Conservation (phyloP, 1,284 basidiomycete species). For the Bondarzewia mesenterica region DNA sequence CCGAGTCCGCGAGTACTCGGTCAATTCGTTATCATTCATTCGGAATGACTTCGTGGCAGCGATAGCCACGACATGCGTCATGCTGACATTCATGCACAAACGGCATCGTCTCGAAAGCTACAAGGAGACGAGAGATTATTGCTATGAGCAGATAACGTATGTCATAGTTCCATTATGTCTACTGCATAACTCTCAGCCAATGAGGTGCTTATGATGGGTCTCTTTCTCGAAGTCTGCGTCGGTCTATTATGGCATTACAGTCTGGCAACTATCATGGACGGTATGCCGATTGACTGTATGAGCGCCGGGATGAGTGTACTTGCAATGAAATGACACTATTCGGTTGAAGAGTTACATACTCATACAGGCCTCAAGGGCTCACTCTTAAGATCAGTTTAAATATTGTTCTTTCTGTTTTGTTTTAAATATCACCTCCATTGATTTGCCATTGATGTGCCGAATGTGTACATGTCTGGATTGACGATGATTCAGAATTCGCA, state of each 20-base stretch:
- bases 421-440: too few relatives aligned
- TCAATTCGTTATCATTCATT: not conserved
- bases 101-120: constrained; percentile 36
- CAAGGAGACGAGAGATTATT: constrained; percentile 44
- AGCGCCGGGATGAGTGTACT: too few relatives aligned
- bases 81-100: constrained; percentile 41
- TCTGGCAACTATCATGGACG: too few relatives aligned
- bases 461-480: too few relatives aligned
- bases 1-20: not conserved
- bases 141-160: constrained; percentile 46
- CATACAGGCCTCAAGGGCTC: too few relatives aligned
- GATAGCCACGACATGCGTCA: constrained; percentile 32
- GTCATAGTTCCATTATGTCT: constrained; percentile 3
- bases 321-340: too few relatives aligned
- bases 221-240: not conserved
- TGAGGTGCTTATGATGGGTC: not conserved
- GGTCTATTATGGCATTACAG: not conserved
- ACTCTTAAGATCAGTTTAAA: too few relatives aligned
- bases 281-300: too few relatives aligned
- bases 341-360: too few relatives aligned
- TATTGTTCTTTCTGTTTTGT: too few relatives aligned
- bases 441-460: too few relatives aligned
- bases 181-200: not conserved
- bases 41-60: constrained; percentile 21
- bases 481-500: too few relatives aligned